Conservation (phyloP, 331 rosid species). For the Spiraea crenata region DNA sequence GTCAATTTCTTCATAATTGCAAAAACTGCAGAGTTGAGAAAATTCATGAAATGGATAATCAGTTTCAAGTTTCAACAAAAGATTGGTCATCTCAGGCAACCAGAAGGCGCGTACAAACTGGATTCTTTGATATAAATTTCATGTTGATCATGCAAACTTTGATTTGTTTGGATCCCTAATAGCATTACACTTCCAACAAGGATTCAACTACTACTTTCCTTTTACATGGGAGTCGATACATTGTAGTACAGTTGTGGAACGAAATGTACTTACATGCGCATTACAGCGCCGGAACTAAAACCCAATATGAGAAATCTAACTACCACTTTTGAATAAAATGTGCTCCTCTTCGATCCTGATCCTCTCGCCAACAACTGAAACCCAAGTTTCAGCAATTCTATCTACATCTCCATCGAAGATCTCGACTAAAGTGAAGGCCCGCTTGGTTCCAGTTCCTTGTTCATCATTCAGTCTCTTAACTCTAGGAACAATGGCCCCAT, state of each 20-base stretch:
- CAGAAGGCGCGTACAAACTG: conserved; percentile 18
- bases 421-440: conserved; percentile 81
- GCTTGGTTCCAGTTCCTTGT: conserved; percentile 34
- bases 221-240: background rate
- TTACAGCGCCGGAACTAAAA: conserved; percentile 20
- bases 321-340: conserved; percentile 40
- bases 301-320: conserved; percentile 26
- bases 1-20: conserved; percentile 1
- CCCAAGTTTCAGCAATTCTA: conserved; percentile 79
- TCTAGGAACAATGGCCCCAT: conserved; percentile 87
- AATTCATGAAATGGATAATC: conserved; percentile 25
- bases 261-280: background rate
- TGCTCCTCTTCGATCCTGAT: conserved; percentile 61
- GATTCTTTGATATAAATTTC: background rate
- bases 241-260: background rate
- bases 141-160: background rate
- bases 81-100: conserved; percentile 39
- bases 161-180: background rate
- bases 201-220: background rate
- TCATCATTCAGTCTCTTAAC: conserved; percentile 42
- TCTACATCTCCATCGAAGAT: conserved; percentile 57
- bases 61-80: conserved; percentile 22
- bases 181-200: background rate
- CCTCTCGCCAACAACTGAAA: conserved; percentile 63
- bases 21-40: conserved; percentile 15